Evolutionary conservation across 1,284 basidiomycete genomes (phyloP).

Genomic region (Caloboletus firmus): DNA sequence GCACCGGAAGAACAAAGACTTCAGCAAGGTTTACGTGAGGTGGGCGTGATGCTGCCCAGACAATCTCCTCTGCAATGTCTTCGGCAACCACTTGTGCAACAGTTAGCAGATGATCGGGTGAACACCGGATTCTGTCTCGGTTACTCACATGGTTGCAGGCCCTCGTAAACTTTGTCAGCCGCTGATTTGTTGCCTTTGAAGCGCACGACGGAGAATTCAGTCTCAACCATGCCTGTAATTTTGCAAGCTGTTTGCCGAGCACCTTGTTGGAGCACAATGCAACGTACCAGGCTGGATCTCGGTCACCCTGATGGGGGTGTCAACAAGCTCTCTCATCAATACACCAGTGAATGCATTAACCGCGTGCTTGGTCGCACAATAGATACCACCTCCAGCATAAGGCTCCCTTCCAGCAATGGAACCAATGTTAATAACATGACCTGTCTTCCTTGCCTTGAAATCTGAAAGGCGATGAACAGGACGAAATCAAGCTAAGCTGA

Average conservation of each 20-base stretch:
- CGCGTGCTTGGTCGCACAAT: slow-evolving; percentile 86
- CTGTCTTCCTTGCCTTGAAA: slow-evolving; percentile 85
- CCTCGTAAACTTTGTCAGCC: slow-evolving; percentile 89
- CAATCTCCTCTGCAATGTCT: slow-evolving; percentile 96
- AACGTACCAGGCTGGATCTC: slow-evolving; percentile 84
- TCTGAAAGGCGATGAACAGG: slow-evolving; percentile 44
- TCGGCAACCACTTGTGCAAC: slow-evolving; percentile 61
- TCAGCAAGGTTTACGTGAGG: slow-evolving; percentile 86
- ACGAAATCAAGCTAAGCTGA: background rate
- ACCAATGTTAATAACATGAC: slow-evolving; percentile 95
- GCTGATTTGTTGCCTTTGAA: slow-evolving; percentile 81
- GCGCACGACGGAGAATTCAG: slow-evolving; percentile 84
- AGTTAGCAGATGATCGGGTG: slow-evolving; percentile 18
- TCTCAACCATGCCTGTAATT: slow-evolving; percentile 79
- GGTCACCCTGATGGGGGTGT: slow-evolving; percentile 88
- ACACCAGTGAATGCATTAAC: slow-evolving; percentile 86
- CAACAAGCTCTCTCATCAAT: slow-evolving; percentile 83
- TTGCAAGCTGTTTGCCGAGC: slow-evolving; percentile 2
- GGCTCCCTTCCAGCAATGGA: slow-evolving; percentile 91
- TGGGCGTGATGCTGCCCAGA: slow-evolving; percentile 89
- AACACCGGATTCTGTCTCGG: background rate
- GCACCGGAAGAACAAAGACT: slow-evolving; percentile 75
- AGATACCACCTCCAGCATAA: slow-evolving; percentile 85
- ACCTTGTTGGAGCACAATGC: background rate
- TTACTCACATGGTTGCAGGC: slow-evolving; percentile 74